Evolutionary conservation across 176 grass and related monocot genomes (phyloP).

Genomic region (Musa acuminata): DNA sequence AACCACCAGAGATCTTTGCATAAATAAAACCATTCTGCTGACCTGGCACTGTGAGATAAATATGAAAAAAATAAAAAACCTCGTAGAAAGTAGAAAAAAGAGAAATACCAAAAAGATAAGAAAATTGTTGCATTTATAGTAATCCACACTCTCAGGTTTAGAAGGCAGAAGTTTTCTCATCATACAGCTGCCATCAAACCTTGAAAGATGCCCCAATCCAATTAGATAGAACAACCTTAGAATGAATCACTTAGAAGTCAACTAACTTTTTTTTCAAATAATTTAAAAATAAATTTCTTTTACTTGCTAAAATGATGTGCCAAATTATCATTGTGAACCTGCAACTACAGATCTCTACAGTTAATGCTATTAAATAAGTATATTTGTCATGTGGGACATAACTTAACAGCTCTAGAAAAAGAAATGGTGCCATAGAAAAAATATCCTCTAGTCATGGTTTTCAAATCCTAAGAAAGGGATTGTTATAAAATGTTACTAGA

Average conservation of each 20-base stretch:
- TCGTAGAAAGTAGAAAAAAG: neutral
- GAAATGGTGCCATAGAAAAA: neutral
- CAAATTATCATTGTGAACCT: neutral
- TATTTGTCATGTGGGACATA: neutral
- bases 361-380: neutral
- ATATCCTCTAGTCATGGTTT: neutral
- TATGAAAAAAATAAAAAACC: neutral
- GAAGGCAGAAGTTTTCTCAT: neutral
- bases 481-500: neutral
- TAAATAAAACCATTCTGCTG: conserved; percentile 91
- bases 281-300: neutral
- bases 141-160: neutral
- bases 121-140: neutral
- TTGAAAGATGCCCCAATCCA: neutral
- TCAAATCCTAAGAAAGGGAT: neutral
- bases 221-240: neutral
- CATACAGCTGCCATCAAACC: neutral
- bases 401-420: neutral
- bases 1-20: conserved; percentile 91
- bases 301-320: neutral
- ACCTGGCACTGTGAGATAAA: conserved; percentile 42
- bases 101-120: neutral
- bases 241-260: neutral
- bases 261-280: neutral
- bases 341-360: neutral